phyloP scores from a whole-genome alignment of 1,139 yeast species.

The Pichia sp. region DNA sequence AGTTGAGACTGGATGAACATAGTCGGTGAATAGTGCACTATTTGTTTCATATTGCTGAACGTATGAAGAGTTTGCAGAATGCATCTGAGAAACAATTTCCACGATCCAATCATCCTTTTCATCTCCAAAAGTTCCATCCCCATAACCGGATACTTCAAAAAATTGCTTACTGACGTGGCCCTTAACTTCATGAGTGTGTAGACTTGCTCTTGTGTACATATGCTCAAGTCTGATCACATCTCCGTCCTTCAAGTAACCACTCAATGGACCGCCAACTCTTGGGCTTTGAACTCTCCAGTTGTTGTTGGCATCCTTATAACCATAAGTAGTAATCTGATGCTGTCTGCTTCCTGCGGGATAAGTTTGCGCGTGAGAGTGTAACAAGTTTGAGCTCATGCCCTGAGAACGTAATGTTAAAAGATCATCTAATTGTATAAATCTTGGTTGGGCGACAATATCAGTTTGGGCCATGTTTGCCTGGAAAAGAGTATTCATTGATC shows the following conservation, averaged over 20 bases:
- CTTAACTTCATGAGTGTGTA: constrained; percentile 54
- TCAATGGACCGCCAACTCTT: constrained; percentile 19
- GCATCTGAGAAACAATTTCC: constrained; percentile 53
- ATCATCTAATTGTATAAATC: constrained; percentile 58
- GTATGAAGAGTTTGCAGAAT: constrained; percentile 42
- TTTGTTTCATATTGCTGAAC: constrained; percentile 31
- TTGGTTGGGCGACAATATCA: constrained; percentile 46
- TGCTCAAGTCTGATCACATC: constrained; percentile 53
- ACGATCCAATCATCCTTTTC: constrained; percentile 65
- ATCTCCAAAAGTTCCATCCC: constrained; percentile 48
- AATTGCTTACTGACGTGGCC: constrained; percentile 41
- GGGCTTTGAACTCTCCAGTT: constrained; percentile 51
- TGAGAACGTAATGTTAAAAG: constrained; percentile 62
- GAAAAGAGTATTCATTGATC: constrained; percentile 61
- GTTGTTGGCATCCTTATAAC: constrained; percentile 64
- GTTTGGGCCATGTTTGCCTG: constrained; percentile 60
- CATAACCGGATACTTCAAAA: constrained; percentile 67
- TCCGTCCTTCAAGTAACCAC: constrained; percentile 35
- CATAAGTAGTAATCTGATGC: constrained; percentile 71
- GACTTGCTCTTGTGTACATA: constrained; percentile 41
- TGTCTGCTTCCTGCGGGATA: constrained; percentile 74
- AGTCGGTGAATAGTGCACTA: constrained; percentile 21
- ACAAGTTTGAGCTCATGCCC: constrained; percentile 60
- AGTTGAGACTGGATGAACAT: constrained; percentile 63
- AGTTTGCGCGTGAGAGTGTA: constrained; percentile 62